Conservation (phyloP, 306 rosid species). For the Cucurbita maxima region DNA sequence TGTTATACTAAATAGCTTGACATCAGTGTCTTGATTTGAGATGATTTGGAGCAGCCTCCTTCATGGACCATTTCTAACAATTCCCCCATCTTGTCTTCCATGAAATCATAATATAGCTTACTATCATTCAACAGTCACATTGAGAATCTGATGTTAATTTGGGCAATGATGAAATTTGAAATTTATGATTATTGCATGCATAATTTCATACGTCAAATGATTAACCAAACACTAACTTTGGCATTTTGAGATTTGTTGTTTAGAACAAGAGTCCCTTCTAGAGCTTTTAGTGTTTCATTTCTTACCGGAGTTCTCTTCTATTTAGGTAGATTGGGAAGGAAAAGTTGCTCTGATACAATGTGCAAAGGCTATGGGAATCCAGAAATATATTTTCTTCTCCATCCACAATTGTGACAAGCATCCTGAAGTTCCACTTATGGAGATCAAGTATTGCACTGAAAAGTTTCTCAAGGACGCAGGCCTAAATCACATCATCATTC, state of each 20-base stretch:
- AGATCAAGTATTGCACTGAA: slow-evolving; percentile 86
- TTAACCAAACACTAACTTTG: neutral
- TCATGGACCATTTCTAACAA: neutral
- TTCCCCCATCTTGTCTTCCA: neutral
- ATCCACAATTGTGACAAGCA: slow-evolving; percentile 93
- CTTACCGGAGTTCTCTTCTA: slow-evolving; percentile 16
- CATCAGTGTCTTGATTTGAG: neutral
- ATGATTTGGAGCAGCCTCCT: neutral
- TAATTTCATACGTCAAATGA: neutral
- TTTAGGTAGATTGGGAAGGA: slow-evolving; percentile 98
- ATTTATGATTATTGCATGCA: neutral
- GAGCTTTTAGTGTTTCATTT: neutral
- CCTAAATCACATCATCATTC: slow-evolving; percentile 52
- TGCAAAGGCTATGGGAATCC: slow-evolving; percentile 97
- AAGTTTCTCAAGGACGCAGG: slow-evolving; percentile 68
- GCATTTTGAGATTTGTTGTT: neutral
- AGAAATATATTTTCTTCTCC: slow-evolving; percentile 79
- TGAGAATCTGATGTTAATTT: neutral
- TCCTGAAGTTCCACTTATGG: slow-evolving; percentile 98
- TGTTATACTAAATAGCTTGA: neutral
- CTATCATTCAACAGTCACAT: neutral
- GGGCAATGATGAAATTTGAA: neutral
- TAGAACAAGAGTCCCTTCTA: neutral
- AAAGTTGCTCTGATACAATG: slow-evolving; percentile 94
- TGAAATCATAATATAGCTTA: neutral